These are phyloP conservation scores for Blastobotrys parvus DNA, from an alignment of 805 yeast genomes.

Conservation along the genomic window DNA sequence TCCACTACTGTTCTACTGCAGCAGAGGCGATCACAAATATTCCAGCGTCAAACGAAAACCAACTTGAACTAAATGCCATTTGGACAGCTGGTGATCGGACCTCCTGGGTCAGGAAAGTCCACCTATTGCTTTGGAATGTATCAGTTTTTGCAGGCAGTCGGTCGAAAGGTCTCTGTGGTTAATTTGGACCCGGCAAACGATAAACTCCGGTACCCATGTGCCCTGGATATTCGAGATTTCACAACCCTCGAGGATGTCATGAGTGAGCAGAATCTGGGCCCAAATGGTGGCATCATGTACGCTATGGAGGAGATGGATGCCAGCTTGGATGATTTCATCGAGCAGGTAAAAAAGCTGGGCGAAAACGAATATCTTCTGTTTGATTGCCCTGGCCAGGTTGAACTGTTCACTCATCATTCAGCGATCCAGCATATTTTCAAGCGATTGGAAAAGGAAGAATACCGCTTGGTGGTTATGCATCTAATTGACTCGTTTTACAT, in stretches of 20 bases:
- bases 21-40: not conserved
- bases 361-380: conserved; percentile 59
- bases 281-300: conserved; percentile 84
- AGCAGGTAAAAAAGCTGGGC: conserved; percentile 49
- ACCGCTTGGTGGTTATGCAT: conserved; percentile 67
- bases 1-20: too few relatives aligned
- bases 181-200: conserved; percentile 94
- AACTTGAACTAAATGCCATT: too few relatives aligned
- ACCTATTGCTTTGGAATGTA: conserved; percentile 88
- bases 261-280: conserved; percentile 66
- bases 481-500: conserved; percentile 75
- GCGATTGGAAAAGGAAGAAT: conserved; percentile 48
- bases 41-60: not conserved
- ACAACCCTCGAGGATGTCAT: conserved; percentile 70
- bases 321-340: conserved; percentile 45
- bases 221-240: conserved; percentile 70
- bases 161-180: conserved; percentile 74
- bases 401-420: conserved; percentile 82
- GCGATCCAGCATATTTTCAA: conserved; percentile 64
- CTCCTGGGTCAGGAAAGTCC: conserved; percentile 96
- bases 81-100: conserved; percentile 93
- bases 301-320: conserved; percentile 65
- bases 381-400: conserved; percentile 96
- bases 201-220: conserved; percentile 57
- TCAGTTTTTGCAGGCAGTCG: conserved; percentile 90